phyloP scores from a whole-genome alignment of 1,284 basidiomycete species.

The Trichosporon coremiiforme region DNA sequence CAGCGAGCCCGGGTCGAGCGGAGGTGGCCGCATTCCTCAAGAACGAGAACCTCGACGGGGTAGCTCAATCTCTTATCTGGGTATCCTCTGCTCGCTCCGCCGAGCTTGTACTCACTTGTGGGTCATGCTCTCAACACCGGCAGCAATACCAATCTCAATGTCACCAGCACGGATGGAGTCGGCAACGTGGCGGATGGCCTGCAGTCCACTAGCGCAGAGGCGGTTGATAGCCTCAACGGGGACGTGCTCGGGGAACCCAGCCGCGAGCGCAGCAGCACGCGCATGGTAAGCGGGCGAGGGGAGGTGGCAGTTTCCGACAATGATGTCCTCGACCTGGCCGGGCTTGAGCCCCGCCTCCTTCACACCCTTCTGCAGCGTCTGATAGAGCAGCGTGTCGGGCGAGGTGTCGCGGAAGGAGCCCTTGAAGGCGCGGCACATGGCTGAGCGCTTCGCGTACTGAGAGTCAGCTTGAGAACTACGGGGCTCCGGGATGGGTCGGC shows the following conservation, averaged over 20 bases:
- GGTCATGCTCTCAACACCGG: conserved; percentile 84
- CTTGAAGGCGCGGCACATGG: conserved; percentile 40
- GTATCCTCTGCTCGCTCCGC: too few species aligned
- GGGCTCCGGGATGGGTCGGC: neutral
- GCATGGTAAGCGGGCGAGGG: conserved; percentile 34
- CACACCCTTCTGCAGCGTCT: conserved; percentile 35
- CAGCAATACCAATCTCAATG: conserved; percentile 70
- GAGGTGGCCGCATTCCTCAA: too few species aligned
- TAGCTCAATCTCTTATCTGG: too few species aligned
- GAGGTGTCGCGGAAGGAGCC: conserved; percentile 41
- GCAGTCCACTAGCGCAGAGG: conserved; percentile 78
- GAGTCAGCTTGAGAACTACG: neutral
- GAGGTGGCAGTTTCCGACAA: conserved; percentile 60
- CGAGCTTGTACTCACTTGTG: conserved; percentile 30
- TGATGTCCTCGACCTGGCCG: conserved; percentile 46
- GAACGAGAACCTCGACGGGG: too few species aligned
- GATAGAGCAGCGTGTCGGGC: conserved; percentile 38
- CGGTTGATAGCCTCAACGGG: conserved; percentile 79
- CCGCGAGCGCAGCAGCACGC: conserved; percentile 32
- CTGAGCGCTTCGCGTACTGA: conserved; percentile 56
- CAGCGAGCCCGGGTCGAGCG: too few species aligned
- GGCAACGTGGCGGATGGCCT: conserved; percentile 66
- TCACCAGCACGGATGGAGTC: conserved; percentile 73
- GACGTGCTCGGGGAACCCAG: conserved; percentile 59
- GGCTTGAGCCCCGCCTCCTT: conserved; percentile 35